phyloP scores from a whole-genome alignment of 805 yeast genomes.

The Lachancea fermentati region DNA sequence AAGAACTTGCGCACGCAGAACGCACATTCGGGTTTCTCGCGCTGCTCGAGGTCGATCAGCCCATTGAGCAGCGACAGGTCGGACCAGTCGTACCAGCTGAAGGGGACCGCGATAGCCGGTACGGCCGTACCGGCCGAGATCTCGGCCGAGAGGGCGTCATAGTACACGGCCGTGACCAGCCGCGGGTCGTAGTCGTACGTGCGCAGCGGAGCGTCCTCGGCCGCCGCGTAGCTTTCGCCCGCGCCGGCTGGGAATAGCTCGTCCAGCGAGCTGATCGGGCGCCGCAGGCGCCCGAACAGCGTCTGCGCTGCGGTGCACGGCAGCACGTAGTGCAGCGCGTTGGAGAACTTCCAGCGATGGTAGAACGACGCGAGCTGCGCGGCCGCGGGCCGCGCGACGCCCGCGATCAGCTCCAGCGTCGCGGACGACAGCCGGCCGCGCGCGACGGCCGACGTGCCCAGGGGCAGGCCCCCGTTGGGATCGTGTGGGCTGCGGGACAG shows the following conservation, averaged over 20 bases:
- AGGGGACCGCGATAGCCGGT: conserved; percentile 25
- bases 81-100: conserved; percentile 57
- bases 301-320: conserved; percentile 8
- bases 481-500: conserved; percentile 1
- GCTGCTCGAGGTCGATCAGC: conserved; percentile 36
- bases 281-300: conserved; percentile 7
- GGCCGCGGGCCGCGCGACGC: neutral
- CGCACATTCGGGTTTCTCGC: conserved; percentile 19
- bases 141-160: conserved; percentile 5
- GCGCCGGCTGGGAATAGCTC: conserved; percentile 2
- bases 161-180: conserved; percentile 9
- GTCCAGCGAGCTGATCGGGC: conserved; percentile 4
- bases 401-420: conserved; percentile 1
- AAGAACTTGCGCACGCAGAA: conserved; percentile 23
- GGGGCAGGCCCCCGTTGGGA: neutral
- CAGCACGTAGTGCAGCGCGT: conserved; percentile 7
- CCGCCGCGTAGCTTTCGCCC: neutral
- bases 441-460: conserved; percentile 1
- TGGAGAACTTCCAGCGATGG: conserved; percentile 6
- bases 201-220: conserved; percentile 6
- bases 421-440: neutral
- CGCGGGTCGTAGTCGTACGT: conserved; percentile 12
- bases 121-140: neutral
- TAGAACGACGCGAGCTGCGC: conserved; percentile 5
- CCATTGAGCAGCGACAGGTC: conserved; percentile 34